Conservation (phyloP, 164 flowering plant genomes). For the Dillenia turbinata region DNA sequence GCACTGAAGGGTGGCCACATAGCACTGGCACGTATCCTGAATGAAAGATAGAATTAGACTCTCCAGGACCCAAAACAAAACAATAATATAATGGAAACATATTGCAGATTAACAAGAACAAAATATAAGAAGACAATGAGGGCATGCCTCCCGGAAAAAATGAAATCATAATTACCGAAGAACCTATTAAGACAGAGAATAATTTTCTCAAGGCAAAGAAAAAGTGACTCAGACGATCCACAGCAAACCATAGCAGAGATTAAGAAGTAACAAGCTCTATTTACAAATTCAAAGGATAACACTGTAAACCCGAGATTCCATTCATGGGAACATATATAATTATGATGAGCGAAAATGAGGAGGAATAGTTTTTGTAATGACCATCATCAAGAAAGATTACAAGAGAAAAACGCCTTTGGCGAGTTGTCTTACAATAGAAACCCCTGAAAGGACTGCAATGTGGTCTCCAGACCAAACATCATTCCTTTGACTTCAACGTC, state of each 20-base stretch:
- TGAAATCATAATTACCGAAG: no score
- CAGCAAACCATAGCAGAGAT: slow-evolving; percentile 6
- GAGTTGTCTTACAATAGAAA: slow-evolving; percentile 97
- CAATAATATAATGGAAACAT: slow-evolving; percentile 1
- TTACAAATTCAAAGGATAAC: background rate
- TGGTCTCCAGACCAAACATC: slow-evolving; percentile 44
- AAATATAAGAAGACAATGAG: background rate
- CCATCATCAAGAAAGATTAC: slow-evolving; percentile 64
- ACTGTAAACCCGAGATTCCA: slow-evolving; percentile 3
- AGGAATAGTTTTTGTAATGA: slow-evolving; percentile 22
- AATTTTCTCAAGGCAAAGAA: no score
- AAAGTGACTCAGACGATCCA: background rate
- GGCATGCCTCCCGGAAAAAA: background rate
- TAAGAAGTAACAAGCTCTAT: background rate
- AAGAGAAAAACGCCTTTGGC: slow-evolving; percentile 72
- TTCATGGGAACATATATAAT: slow-evolving; percentile 5
- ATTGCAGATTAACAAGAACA: background rate
- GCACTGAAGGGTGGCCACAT: slow-evolving; percentile 63
- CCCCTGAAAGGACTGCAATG: slow-evolving; percentile 77
- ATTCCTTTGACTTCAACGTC: slow-evolving; percentile 43
- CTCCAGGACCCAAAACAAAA: slow-evolving; percentile 36
- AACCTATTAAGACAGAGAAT: no score
- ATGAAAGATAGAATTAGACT: slow-evolving; percentile 73
- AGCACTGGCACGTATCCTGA: slow-evolving; percentile 78
- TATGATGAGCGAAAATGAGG: slow-evolving; percentile 10